Evolutionary conservation across 495 filamentous ascomycete species (phyloP), one percentile per base, ranked within the genome.

Genomic region (Xylaria bambusicola): DNA sequence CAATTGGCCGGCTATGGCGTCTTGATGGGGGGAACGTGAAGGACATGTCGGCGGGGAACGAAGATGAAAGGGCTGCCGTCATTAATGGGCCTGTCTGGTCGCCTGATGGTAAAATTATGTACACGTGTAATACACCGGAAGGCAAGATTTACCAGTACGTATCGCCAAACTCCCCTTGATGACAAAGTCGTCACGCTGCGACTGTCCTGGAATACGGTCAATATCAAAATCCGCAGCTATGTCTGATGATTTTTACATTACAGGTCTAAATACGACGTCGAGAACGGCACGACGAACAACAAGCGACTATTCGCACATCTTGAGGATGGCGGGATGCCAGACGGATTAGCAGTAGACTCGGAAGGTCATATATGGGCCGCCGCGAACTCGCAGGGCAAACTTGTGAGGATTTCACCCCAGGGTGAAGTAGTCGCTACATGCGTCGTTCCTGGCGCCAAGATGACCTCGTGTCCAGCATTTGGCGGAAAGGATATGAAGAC

Each of bases 281-380:
- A 60, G 40, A 71, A 48, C 24, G 68, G 69, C 0, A 49, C 47
- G 6, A 24, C 62, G 26, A 56, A 58, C 3, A 60, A 66, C 20
- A 62, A 63, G 38, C 47, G 35, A 5, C 54, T 66, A 15, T 71
- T 67, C 27, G 59, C 65, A 12, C 56, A 64, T 3, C 58, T 71
- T 3, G 50, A 68, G 8, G 53, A 52, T 0, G 69, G 58, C 2
- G 58, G 65, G 2, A 64, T 66, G 13, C 65, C 68, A 5, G 68
- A 71, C 8, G 69, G 69, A 17, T 18, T 71, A 12, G 68, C 62
- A 4, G 56, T 71, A 18, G 70, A 66, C n/a, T 35, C 49, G 8
- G 68, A 71, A 33, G 60, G 65, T 1, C 54, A 69, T 41, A 45
- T 71, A 20, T 71, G 68, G 68, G 68, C 60, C 7, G 68, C 68